Evolutionary conservation across 805 yeast species (phyloP).

Genomic region (Hanseniaspora opuntiae): DNA sequence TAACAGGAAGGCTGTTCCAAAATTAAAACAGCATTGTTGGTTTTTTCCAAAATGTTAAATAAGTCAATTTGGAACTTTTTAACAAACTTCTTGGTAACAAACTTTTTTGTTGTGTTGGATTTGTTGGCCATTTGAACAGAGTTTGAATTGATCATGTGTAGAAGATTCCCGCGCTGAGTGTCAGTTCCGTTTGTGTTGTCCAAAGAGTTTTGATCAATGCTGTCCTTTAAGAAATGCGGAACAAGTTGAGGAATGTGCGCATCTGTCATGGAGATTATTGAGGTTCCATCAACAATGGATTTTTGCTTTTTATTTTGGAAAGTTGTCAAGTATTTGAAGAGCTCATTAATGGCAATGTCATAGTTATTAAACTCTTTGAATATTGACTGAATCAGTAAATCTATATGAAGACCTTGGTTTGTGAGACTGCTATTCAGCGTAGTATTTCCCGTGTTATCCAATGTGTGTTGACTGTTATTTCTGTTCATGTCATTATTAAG

Average conservation of each 20-base stretch:
- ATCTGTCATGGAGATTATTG: background rate
- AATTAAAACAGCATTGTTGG: constrained; percentile 14
- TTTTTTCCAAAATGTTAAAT: background rate
- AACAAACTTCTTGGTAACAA: constrained; percentile 7
- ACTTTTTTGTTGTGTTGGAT: background rate
- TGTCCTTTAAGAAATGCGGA: constrained; percentile 53
- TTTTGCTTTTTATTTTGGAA: constrained; percentile 17
- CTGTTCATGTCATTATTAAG: background rate
- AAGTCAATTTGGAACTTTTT: constrained; percentile 5
- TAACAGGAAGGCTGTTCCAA: constrained; percentile 14
- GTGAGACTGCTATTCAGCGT: background rate
- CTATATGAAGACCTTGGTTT: constrained; percentile 14
- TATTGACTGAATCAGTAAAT: constrained; percentile 15
- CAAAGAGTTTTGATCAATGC: constrained; percentile 25
- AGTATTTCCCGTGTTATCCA: background rate
- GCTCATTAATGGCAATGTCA: constrained; percentile 21
- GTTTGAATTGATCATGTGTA: background rate
- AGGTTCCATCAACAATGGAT: background rate
- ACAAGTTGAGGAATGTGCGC: constrained; percentile 44
- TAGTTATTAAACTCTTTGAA: constrained; percentile 23
- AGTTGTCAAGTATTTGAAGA: constrained; percentile 21
- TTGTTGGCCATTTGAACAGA: background rate
- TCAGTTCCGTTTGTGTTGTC: background rate
- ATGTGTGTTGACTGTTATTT: background rate
- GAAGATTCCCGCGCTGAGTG: background rate